Evolutionary conservation across 306 rosid genomes (phyloP).

Genomic region (Medicago arabica): DNA sequence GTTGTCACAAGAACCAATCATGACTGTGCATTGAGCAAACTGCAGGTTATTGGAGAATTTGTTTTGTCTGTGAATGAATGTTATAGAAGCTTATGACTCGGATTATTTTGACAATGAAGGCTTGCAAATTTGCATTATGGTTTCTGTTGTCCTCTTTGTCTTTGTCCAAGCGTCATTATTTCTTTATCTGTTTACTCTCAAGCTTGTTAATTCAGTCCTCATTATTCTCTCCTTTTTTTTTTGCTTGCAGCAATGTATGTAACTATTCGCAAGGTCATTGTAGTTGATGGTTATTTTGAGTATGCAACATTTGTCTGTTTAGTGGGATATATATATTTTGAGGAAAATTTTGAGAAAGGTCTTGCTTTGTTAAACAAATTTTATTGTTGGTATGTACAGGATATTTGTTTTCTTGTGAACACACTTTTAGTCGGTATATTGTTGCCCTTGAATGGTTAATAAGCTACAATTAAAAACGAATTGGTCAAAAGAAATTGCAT

Average conservation of each 20-base stretch:
- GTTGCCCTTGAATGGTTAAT: no score
- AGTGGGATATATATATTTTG: slow-evolving; percentile 42
- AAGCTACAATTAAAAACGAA: no score
- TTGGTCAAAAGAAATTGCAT: no score
- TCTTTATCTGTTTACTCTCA: slow-evolving; percentile 54
- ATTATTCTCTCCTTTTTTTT: slow-evolving; percentile 45
- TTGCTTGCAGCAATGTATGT: slow-evolving; percentile 70
- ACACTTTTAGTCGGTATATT: no score
- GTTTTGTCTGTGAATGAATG: slow-evolving; percentile 55
- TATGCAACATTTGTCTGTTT: slow-evolving; percentile 57
- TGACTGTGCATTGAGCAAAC: slow-evolving; percentile 49
- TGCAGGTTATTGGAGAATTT: slow-evolving; percentile 37
- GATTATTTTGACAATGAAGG: slow-evolving; percentile 62
- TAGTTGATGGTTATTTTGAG: slow-evolving; percentile 55
- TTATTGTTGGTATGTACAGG: no score
- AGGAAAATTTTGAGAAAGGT: slow-evolving; percentile 54
- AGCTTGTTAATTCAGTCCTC: slow-evolving; percentile 64
- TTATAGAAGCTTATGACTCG: slow-evolving; percentile 56
- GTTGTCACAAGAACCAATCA: slow-evolving; percentile 48
- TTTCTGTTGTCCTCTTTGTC: slow-evolving; percentile 53
- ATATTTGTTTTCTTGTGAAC: no score
- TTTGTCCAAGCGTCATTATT: slow-evolving; percentile 68
- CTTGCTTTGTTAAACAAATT: background rate
- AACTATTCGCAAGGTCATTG: slow-evolving; percentile 57
- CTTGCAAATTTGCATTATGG: slow-evolving; percentile 64